A percentile compares a stretch with the other conserved stretches of the same genome.
These are phyloP conservation scores for Serendipita sp. DNA, from an alignment of 1,284 basidiomycete genomes.

Conservation along the genomic window DNA sequence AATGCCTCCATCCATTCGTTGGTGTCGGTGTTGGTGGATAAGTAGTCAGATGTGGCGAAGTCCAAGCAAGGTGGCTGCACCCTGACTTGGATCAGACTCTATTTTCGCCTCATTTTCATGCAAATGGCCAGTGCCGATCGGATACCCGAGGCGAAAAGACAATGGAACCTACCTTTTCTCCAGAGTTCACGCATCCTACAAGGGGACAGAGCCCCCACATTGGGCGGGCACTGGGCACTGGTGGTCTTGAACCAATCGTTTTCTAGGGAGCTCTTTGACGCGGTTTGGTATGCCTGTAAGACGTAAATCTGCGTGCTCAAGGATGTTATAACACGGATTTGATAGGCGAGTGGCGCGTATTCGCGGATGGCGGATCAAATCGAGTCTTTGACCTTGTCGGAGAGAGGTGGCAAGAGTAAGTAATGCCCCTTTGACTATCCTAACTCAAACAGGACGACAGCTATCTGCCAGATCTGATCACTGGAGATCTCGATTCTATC, in stretches of 20 bases:
- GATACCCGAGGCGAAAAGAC: background rate
- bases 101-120: background rate
- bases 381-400: constrained; percentile 55
- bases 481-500: constrained; percentile 87
- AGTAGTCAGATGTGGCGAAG: background rate
- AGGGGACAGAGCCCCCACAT: background rate
- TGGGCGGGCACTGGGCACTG: constrained; percentile 32
- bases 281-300: constrained; percentile 53
- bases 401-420: background rate
- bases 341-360: constrained; percentile 28
- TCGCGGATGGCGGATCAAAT: constrained; percentile 94
- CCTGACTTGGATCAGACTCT: background rate
- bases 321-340: constrained; percentile 18
- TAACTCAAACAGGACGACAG: constrained; percentile 23
- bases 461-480: constrained; percentile 73
- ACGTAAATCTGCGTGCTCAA: constrained; percentile 24
- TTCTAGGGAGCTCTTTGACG: constrained; percentile 41
- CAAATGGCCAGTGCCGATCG: background rate
- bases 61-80: background rate
- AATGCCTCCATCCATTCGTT: background rate
- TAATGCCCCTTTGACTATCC: constrained; percentile 1
- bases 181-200: background rate
- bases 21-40: background rate
- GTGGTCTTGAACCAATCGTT: constrained; percentile 87
- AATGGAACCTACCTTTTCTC: background rate